Conservation (phyloP, 176 grass and related monocot species). For the Cymbopogon citratus region DNA sequence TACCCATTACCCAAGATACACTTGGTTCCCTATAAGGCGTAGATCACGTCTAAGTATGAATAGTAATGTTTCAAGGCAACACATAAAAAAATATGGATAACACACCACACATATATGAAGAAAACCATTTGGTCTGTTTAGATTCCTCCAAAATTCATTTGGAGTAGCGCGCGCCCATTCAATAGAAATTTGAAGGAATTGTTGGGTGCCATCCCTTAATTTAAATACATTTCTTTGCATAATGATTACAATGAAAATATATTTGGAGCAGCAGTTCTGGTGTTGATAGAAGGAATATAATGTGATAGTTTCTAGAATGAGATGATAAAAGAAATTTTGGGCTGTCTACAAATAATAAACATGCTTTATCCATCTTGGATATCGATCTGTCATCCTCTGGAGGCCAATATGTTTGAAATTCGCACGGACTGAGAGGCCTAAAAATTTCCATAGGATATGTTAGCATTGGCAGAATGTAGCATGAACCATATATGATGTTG, state of each 20-base stretch:
- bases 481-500: too few relatives aligned
- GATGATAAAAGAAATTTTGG: neutral
- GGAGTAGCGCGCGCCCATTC: too few relatives aligned
- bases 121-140: too few relatives aligned
- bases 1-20: too few relatives aligned
- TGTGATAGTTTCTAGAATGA: neutral
- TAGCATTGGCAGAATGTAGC: neutral
- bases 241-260: neutral
- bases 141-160: too few relatives aligned
- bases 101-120: too few relatives aligned
- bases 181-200: too few relatives aligned
- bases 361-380: neutral
- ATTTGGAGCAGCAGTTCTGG: neutral
- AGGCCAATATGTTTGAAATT: neutral
- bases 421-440: neutral
- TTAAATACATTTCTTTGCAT: neutral
- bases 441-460: neutral
- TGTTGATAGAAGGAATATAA: neutral
- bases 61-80: too few relatives aligned
- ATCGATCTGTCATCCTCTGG: neutral
- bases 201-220: neutral
- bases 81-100: too few relatives aligned
- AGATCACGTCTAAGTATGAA: too few relatives aligned
- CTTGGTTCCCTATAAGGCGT: too few relatives aligned
- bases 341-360: neutral